Base-by-base conservation (phyloP, 2,329 filamentous ascomycete genomes). In the Colletotrichum falcatum region DNA sequence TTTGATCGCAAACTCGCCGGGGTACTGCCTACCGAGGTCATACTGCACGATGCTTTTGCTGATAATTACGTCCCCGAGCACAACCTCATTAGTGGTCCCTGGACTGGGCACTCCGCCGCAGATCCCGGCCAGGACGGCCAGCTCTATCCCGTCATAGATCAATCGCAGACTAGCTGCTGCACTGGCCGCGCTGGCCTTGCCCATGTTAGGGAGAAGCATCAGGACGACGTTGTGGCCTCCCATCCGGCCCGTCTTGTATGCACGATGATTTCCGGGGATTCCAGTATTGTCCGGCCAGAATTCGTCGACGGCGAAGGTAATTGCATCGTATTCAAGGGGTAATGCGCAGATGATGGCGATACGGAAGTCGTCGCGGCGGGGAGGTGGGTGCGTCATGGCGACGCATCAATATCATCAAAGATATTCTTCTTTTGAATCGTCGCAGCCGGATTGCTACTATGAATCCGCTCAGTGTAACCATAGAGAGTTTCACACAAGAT, bases 1-100 rank as follows among this genome's bases (percentile, higher is more conserved):
- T 54, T 77, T 81, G 2, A 71, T 48, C 4, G 55, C 65, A 42
- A 80, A 80, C 0, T 60, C 11, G 14, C 62, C 71, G 1, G 76
- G 71, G 35, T 77, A 76, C 23, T 73, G 74, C 2, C 74, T 63
- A 4, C 77, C 76, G 6, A 75, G 73, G 33, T 79, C 77, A 35
- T 79, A 78, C 65, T 78, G 75, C n/a, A 80, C 35, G 44, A 80
- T 51, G 3, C 55, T 73, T 2, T 74, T 75, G 62, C 78, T 78
- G 44, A 80, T 73, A 12, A 82, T 70, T 0, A 82, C 79, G 53
- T 83, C 79, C 2, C 81, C 80, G 0, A 82, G 71, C 0, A 79
- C 23, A 0, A 76, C 61, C 37, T 77, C 74, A 49, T 49, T 16
- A 2, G 16, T 28, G 23, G 23, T 14, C 0, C 42, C 3, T 0